A percentile compares a stretch with the other conserved stretches of the same genome.
phyloP scores from a whole-genome alignment of 257 asterid genomes.

The Leptodermis oblonga region DNA sequence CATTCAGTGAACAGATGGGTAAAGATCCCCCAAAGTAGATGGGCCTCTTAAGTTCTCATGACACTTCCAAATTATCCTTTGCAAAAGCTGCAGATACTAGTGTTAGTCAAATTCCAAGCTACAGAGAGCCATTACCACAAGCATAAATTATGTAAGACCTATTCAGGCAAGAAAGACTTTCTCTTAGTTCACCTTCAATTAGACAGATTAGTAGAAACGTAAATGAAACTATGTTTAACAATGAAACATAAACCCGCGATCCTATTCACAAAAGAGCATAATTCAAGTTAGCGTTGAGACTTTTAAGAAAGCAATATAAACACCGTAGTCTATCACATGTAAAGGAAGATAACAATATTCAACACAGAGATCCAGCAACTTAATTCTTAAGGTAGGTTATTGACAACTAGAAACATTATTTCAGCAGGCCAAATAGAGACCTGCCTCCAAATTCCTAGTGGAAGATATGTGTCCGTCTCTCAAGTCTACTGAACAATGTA shows the following conservation, averaged over 20 bases:
- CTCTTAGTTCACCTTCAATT: neutral
- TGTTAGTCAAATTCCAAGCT: neutral
- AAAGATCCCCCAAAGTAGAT: neutral
- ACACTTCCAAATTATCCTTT: neutral
- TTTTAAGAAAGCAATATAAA: neutral
- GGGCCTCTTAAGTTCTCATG: neutral
- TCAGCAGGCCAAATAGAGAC: conserved; percentile 8
- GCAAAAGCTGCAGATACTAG: neutral
- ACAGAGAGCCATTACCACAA: neutral
- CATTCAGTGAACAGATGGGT: neutral
- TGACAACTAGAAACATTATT: neutral
- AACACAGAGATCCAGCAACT: neutral
- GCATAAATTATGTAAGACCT: neutral
- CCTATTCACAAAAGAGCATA: neutral
- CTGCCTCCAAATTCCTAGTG: neutral
- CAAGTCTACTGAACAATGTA: conserved; percentile 39
- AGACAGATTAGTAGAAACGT: neutral
- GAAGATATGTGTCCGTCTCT: neutral
- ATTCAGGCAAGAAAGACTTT: neutral
- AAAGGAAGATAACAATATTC: neutral
- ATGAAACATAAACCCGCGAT: neutral
- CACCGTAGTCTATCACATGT: neutral
- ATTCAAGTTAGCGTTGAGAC: neutral
- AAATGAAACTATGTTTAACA: neutral
- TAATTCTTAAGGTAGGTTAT: neutral